Base-by-base conservation (phyloP, 441 rosid species). In the Euphorbia celastroides region DNA sequence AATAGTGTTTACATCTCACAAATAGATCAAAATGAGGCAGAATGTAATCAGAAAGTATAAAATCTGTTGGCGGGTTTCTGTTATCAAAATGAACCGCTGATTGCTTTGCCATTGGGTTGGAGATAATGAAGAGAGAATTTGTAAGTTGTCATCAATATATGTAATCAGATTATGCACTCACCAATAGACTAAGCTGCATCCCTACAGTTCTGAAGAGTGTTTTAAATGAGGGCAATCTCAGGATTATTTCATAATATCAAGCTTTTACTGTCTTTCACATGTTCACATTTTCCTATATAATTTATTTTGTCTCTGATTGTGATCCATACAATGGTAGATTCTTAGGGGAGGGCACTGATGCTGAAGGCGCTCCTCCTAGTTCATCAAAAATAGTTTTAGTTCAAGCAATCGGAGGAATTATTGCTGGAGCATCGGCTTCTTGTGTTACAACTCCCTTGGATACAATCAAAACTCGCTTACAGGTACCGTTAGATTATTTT, bases 371-470 rank as follows among this genome's bases (percentile, higher is more conserved):
- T 67, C 58, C 83, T 75, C 96, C 96, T 50, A 80, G 83, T 72
- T 67, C 78, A 68, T 74, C 57, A 66, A 86, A 71, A 71, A 75
- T 92, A 68, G 77, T 88, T 32, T 57, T 80, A 48, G 98, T 92
- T 75, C 96, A 92, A 78, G 98, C 89, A 54, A 75, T 73, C 56
- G 98, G 98, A 78, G 98, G 98, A 71, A 76, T 92, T 67, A 78
- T 89, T 57, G 98, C 96, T 0, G 98, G 98, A 72, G 98, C 91
- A 68, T 82, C 95, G 46, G 95, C 98, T 23, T 86, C 98, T 67
- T 81, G 88, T 70, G 83, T 93, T 74, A 91, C 96, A 41, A 91
- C 95, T 28, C 99, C 99, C 30, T 69, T 93, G 80, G 99, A 93
- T 78, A 93, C 96, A 27, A 82, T 90, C 71, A 93, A 90, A 84